Evolutionary conservation across 1,284 basidiomycete genomes (phyloP).

Genomic region (Melampsora larici-populina): DNA sequence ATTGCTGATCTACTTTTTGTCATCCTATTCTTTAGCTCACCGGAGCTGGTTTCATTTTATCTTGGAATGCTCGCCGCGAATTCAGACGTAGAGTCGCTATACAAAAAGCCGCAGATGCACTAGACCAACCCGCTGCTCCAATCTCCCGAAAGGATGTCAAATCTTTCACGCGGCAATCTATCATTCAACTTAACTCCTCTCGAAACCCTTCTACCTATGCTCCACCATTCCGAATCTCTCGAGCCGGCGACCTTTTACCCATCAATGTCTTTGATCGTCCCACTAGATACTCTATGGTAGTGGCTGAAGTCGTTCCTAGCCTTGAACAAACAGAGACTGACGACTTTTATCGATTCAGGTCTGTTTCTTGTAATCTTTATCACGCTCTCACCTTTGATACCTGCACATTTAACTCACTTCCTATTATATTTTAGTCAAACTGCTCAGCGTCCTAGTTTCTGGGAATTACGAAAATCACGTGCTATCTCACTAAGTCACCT

Average conservation of each 20-base stretch:
- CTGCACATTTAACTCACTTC: not conserved
- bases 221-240: conserved; percentile 14
- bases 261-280: conserved; percentile 35
- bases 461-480: not conserved
- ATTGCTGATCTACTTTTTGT: not conserved
- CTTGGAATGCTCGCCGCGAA: conserved; percentile 34
- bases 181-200: conserved; percentile 30
- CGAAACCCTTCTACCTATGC: not conserved
- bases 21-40: conserved; percentile 6
- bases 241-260: conserved; percentile 13
- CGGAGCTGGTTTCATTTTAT: conserved; percentile 27
- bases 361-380: not conserved
- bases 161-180: conserved; percentile 41
- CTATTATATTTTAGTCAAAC: not conserved
- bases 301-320: conserved; percentile 18
- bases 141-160: conserved; percentile 33
- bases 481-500: not conserved
- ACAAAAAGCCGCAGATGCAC: conserved; percentile 9
- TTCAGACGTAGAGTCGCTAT: conserved; percentile 31
- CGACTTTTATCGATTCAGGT: not conserved
- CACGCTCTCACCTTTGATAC: not conserved
- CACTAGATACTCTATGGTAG: conserved; percentile 18
- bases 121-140: not conserved
- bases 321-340: not conserved
- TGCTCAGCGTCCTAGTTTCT: not conserved